These are phyloP conservation scores for Holtermannia corniformis DNA, from an alignment of 768 basidiomycete species.

Conservation along the genomic window DNA sequence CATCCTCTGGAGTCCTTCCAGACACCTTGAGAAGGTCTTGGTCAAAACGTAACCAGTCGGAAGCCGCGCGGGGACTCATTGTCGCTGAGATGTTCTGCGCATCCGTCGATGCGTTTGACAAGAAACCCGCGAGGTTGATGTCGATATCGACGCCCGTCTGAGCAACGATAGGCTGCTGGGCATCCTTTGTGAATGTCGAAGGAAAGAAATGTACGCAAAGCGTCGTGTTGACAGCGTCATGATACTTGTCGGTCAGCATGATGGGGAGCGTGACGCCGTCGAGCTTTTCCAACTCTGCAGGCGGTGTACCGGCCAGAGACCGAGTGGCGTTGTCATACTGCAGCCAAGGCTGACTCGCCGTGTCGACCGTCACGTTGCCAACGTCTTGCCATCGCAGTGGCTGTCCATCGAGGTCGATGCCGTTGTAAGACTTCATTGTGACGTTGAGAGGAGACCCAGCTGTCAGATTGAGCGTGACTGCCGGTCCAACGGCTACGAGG, in stretches of 20 bases:
- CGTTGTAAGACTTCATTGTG: slow-evolving; percentile 44
- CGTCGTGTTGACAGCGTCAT: slow-evolving; percentile 54
- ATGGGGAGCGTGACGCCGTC: slow-evolving; percentile 49
- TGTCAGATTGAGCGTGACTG: slow-evolving; percentile 65
- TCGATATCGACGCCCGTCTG: slow-evolving; percentile 47
- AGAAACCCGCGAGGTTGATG: slow-evolving; percentile 51
- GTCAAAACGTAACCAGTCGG: slow-evolving; percentile 50
- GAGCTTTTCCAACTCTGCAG: slow-evolving; percentile 43
- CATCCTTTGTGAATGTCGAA: slow-evolving; percentile 56
- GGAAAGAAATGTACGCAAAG: slow-evolving; percentile 60
- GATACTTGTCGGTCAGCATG: slow-evolving; percentile 46
- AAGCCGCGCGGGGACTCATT: slow-evolving; percentile 47
- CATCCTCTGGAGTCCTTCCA: slow-evolving; percentile 50
- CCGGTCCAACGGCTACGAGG: slow-evolving; percentile 46
- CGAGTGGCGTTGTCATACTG: slow-evolving; percentile 50
- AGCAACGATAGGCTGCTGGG: slow-evolving; percentile 50
- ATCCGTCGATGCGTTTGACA: slow-evolving; percentile 46
- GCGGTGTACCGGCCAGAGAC: slow-evolving; percentile 57
- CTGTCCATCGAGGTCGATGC: slow-evolving; percentile 52
- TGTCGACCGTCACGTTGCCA: slow-evolving; percentile 54
- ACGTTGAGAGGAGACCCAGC: slow-evolving; percentile 44
- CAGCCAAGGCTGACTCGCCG: slow-evolving; percentile 30
- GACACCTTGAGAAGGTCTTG: slow-evolving; percentile 44
- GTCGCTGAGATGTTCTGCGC: slow-evolving; percentile 47
- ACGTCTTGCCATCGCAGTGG: slow-evolving; percentile 55